Percentiles rank a stretch among this genome's conserved stretches.
Evolutionary conservation across 352 stramenopile genomes (phyloP).

Genomic region (Pythium oligandrum): DNA sequence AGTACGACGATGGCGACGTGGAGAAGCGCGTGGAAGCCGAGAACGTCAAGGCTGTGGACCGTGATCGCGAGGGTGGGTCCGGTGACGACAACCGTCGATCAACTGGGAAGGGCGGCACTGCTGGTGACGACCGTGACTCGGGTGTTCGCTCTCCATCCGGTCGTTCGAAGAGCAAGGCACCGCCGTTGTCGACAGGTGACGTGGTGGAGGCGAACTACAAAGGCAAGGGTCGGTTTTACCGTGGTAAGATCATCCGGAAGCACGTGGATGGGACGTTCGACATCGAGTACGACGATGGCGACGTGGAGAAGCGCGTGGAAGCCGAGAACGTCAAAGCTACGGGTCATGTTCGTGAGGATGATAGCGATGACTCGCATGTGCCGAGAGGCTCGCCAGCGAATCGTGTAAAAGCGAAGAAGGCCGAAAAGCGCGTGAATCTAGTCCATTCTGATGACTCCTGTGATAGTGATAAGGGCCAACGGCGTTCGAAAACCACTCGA

Average conservation of each 20-base stretch:
- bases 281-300: constrained; percentile 60
- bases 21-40: constrained; percentile 26
- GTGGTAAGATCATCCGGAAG: constrained; percentile 34
- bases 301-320: constrained; percentile 30
- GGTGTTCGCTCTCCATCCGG: too few relatives aligned
- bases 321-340: constrained; percentile 1
- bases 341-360: constrained; percentile 2
- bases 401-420: neutral
- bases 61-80: constrained; percentile 3
- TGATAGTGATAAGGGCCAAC: constrained; percentile 13
- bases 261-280: constrained; percentile 62
- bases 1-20: constrained; percentile 54
- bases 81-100: too few relatives aligned
- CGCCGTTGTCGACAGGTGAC: constrained; percentile 13
- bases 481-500: neutral
- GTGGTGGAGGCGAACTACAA: constrained; percentile 39
- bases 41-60: neutral
- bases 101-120: too few relatives aligned
- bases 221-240: constrained; percentile 29
- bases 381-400: too few relatives aligned
- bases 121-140: too few relatives aligned
- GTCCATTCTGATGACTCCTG: constrained; percentile 51
- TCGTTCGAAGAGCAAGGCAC: too few relatives aligned
- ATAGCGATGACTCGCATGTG: neutral
- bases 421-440: constrained; percentile 6